These are phyloP conservation scores for Hypoxylon sp. DNA, from an alignment of 2,329 filamentous ascomycete genomes.

Conservation along the genomic window DNA sequence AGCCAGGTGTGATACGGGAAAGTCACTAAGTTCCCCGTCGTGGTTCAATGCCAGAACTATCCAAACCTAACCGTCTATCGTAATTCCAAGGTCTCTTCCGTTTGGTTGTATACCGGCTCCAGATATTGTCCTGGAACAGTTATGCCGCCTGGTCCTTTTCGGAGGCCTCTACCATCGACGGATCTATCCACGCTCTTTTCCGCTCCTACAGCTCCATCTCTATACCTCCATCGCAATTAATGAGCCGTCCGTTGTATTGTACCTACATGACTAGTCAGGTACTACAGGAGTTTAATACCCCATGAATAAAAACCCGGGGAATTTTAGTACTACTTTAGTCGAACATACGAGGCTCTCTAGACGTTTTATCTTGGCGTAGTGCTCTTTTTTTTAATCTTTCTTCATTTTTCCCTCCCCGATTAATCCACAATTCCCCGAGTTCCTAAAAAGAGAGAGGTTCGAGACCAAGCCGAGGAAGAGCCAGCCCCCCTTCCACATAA, in stretches of 20 bases:
- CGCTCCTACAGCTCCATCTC: slow-evolving; percentile 13
- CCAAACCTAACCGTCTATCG: not conserved
- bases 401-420: slow-evolving; percentile 2
- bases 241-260: not conserved
- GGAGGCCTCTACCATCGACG: slow-evolving; percentile 10
- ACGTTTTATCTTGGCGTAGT: slow-evolving; percentile 26
- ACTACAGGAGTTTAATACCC: slow-evolving; percentile 18
- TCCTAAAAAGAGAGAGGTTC: slow-evolving; percentile 25
- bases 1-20: slow-evolving; percentile 13
- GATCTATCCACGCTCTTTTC: slow-evolving; percentile 14
- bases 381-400: slow-evolving; percentile 12
- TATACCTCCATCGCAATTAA: slow-evolving; percentile 3
- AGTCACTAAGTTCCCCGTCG: slow-evolving; percentile 2
- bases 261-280: slow-evolving; percentile 35
- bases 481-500: slow-evolving; percentile 20
- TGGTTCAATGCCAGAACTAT: slow-evolving; percentile 6
- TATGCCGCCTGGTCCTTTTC: slow-evolving; percentile 8
- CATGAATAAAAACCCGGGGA: slow-evolving; percentile 3
- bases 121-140: slow-evolving; percentile 13
- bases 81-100: too few relatives aligned
- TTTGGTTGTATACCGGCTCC: slow-evolving; percentile 1
- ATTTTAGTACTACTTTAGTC: slow-evolving; percentile 16
- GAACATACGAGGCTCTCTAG: slow-evolving; percentile 14
- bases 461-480: slow-evolving; percentile 28
- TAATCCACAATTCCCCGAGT: slow-evolving; percentile 38